These are phyloP conservation scores for Leishmania amazonensis DNA, from an alignment of 208 protist genomes.

Conservation along the genomic window DNA sequence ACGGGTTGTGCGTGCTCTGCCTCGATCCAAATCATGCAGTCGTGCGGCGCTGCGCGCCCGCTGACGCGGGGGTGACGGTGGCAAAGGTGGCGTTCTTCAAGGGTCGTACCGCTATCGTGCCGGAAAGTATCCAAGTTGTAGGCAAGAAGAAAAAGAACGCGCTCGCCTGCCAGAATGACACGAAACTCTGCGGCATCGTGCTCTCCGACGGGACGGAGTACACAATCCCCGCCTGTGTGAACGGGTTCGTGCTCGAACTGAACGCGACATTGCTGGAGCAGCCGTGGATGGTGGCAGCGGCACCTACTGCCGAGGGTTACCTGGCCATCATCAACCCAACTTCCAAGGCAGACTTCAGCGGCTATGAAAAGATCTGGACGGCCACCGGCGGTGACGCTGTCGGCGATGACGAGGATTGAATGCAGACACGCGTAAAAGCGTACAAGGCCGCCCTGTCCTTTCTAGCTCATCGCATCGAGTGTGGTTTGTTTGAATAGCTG, in stretches of 20 bases:
- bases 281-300: conserved; percentile 55
- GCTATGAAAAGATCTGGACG: conserved; percentile 55
- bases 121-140: conserved; percentile 60
- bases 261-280: conserved; percentile 59
- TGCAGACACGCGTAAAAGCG: neutral
- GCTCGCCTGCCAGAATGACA: conserved; percentile 77
- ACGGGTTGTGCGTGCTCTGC: conserved; percentile 80
- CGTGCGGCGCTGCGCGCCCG: conserved; percentile 15
- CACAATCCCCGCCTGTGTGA: conserved; percentile 69
- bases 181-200: conserved; percentile 66
- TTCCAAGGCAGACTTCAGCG: conserved; percentile 48
- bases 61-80: conserved; percentile 13
- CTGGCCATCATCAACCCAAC: conserved; percentile 79
- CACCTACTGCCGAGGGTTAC: conserved; percentile 72
- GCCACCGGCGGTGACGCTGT: conserved; percentile 71
- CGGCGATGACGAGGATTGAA: conserved; percentile 48
- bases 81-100: conserved; percentile 34
- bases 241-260: conserved; percentile 85
- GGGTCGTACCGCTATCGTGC: conserved; percentile 46
- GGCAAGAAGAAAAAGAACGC: conserved; percentile 90
- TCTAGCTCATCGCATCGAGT: neutral
- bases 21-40: conserved; percentile 71
- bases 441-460: neutral
- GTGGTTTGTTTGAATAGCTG: neutral
- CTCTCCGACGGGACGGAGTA: conserved; percentile 55